phyloP scores from a whole-genome alignment of 2,329 filamentous ascomycete genomes.

The Thermothelomyces thermophilus region DNA sequence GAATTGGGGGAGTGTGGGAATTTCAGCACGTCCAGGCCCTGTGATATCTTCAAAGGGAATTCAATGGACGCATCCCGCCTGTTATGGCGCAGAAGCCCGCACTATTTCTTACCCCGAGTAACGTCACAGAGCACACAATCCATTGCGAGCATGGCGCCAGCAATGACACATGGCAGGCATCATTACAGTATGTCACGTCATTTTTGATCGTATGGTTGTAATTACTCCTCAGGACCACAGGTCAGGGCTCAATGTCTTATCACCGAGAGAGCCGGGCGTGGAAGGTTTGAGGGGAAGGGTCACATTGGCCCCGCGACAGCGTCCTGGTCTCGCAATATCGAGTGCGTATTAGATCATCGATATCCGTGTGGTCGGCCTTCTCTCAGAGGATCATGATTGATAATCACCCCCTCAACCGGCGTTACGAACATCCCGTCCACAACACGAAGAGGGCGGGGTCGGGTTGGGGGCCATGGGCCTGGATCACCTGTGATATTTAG shows the following conservation, averaged over 20 bases:
- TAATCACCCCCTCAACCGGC: background rate
- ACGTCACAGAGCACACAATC: background rate
- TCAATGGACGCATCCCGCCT: background rate
- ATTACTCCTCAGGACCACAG: no score
- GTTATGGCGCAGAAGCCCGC: background rate
- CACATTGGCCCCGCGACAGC: background rate
- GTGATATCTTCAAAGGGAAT: background rate
- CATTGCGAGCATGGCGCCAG: background rate
- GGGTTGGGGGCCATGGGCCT: background rate
- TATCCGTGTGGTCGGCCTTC: background rate
- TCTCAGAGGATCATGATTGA: background rate
- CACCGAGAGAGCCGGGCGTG: background rate
- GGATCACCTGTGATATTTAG: background rate
- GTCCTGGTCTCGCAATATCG: background rate
- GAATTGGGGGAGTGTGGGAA: no score
- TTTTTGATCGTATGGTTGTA: background rate
- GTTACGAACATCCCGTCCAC: background rate
- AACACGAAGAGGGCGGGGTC: background rate
- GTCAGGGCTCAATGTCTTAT: no score
- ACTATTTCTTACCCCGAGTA: background rate
- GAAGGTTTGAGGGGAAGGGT: background rate
- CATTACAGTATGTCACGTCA: background rate
- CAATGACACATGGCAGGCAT: background rate
- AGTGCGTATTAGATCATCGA: constrained; percentile 3
- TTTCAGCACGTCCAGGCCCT: no score